Evolutionary conservation across 202 grass and related monocot species (phyloP), one percentile per base, ranked within the genome.

Genomic region (Panicum hallii): DNA sequence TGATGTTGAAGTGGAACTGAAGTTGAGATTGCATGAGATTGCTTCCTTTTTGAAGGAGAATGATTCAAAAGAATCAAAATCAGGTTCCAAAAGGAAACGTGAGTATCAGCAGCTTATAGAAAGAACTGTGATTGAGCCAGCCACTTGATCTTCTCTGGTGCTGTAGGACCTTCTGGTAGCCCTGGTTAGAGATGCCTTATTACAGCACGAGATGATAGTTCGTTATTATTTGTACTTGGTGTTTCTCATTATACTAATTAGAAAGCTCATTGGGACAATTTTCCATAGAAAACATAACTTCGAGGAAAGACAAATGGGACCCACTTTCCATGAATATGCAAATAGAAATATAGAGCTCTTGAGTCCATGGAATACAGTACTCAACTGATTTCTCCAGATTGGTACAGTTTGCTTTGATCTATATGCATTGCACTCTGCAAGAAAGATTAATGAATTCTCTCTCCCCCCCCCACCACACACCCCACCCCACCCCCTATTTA

Each of bases 1-100:
- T 89, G 88, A 99, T 88, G 68, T 81, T 85, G 87, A 79, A 83
- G 62, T 53, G 48, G 93, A 96, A 83, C 60, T 94, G 78, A 92
- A 73, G 67, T 85, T 85, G 52, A 91, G 78, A 81, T 63, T 96
- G 79, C 79, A 74, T 83, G 91, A 84, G 67, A 85, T 96, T 43
- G 43, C 73, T 23, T 65, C 64, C 66, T 87, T 81, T 85, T 38
- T 96, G 76, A 97, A 81, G 77, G 82, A 42, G 48, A 90, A 89
- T 62, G 82, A 88, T 77, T 64, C 79, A 48, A 57, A 79, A 78
- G 79, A 77, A 81, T 67, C 54, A 68, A 90, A 85, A 77, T 74
- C 83, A 77, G 86, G 90, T 58, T 90, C 71, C 40, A 94, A 94
- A 90, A 89, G 83, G 65, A 94, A 90, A 87, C 67, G 91, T 91